Evolutionary conservation across 176 grass and related monocot species (phyloP).

Genomic region (Phyllostachys edulis): DNA sequence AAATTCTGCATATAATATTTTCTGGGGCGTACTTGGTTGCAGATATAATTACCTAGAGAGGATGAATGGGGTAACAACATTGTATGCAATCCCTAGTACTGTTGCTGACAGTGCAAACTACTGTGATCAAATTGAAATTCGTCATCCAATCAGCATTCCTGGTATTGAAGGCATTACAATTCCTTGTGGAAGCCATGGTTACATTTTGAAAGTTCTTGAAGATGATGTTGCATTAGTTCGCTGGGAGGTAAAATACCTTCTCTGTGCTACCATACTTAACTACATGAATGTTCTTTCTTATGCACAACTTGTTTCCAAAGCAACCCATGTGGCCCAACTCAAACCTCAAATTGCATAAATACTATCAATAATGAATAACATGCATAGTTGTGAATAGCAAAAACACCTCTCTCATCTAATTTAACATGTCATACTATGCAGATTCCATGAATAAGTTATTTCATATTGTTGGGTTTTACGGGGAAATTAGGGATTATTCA

Average conservation of each 20-base stretch:
- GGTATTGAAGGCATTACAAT: slow-evolving; percentile 64
- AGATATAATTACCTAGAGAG: slow-evolving; percentile 90
- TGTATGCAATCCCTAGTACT: slow-evolving; percentile 49
- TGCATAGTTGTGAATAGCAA: no score
- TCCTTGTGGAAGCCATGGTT: slow-evolving; percentile 69
- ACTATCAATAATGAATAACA: no score
- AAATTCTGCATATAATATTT: slow-evolving; percentile 13
- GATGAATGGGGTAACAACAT: slow-evolving; percentile 80
- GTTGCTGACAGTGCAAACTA: slow-evolving; percentile 34
- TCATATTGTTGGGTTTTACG: background rate
- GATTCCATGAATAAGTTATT: background rate
- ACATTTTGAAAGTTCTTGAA: slow-evolving; percentile 65
- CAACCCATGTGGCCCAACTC: background rate
- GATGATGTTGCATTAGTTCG: slow-evolving; percentile 64
- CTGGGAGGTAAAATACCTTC: slow-evolving; percentile 69
- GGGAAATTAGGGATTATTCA: background rate
- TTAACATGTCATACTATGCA: background rate
- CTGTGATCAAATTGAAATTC: slow-evolving; percentile 55
- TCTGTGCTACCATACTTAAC: background rate
- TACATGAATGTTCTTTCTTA: background rate
- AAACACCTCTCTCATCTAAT: no score
- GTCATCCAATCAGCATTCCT: slow-evolving; percentile 56
- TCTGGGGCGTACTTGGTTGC: slow-evolving; percentile 14
- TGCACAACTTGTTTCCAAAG: background rate
- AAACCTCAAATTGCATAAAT: no score